Conservation (phyloP, 208 protist species). For the Leishmania turanica region DNA sequence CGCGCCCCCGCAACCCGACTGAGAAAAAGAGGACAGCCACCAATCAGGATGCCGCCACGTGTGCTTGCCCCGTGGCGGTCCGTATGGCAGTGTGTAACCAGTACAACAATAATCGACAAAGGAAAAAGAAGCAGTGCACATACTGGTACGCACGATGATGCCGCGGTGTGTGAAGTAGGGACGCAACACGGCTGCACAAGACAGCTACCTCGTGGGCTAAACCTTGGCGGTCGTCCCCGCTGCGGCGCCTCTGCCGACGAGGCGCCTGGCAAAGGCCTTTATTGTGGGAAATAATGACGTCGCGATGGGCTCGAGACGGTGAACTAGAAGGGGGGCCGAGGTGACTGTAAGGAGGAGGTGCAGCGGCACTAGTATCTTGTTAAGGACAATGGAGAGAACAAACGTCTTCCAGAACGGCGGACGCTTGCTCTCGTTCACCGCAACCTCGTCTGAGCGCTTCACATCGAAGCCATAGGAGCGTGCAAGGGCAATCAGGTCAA, state of each 20-base stretch:
- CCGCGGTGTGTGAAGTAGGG: not conserved
- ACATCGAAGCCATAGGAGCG: slow-evolving; percentile 76
- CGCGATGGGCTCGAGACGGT: slow-evolving; percentile 71
- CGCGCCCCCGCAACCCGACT: too few species aligned
- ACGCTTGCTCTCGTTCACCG: slow-evolving; percentile 22
- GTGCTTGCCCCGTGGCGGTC: not conserved
- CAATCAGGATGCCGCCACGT: not conserved
- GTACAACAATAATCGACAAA: not conserved
- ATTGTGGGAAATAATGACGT: slow-evolving; percentile 39
- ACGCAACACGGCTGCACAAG: not conserved
- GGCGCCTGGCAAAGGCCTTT: slow-evolving; percentile 22
- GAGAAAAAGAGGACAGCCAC: not conserved
- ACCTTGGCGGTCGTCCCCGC: not conserved
- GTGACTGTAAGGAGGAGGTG: slow-evolving; percentile 70
- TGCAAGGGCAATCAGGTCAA: slow-evolving; percentile 68
- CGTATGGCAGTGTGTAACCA: not conserved
- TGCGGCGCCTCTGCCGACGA: slow-evolving; percentile 28
- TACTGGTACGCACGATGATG: not conserved
- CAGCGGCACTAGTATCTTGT: slow-evolving; percentile 81
- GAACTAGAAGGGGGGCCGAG: slow-evolving; percentile 66
- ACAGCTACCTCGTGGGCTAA: not conserved
- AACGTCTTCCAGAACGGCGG: slow-evolving; percentile 76
- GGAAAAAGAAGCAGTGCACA: not conserved
- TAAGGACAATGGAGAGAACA: slow-evolving; percentile 66
- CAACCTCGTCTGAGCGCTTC: slow-evolving; percentile 29